Base-by-base conservation (phyloP, 2,329 filamentous ascomycete genomes). In the Fusarium sp. region DNA sequence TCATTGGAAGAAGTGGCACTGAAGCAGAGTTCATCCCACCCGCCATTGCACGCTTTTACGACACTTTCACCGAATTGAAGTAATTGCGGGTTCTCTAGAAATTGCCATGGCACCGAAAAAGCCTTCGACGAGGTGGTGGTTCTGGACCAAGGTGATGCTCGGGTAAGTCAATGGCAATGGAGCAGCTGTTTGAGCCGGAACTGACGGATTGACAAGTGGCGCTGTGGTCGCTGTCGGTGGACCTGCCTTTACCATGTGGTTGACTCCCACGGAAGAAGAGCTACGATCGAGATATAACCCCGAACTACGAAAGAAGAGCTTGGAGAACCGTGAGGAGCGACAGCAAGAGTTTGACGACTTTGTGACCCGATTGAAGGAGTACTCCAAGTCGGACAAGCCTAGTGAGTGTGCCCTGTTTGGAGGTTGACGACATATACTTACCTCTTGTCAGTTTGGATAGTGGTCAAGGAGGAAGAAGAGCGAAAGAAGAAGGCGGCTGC, bases 201-300 rank as follows among this genome's bases (percentile, higher is more conserved):
- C 63, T 71, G 62, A 74, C 63, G 64, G 27, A 36, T 66, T 70
- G 62, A 66, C 69, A 42, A 98, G 95, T 67, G 94, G 93, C 76
- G 87, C 86, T 46, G 83, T 87, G 55, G 87, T 96, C 77, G 92
- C 91, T 79, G 87, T 98, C 68, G 96, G 96, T 61, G 96, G 96
- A 5, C 96, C 96, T 27, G 92, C 93, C 17, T 85, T 98, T 62
- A 93, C 96, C 49, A 90, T 92, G 84, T 97, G 91, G 82, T 85
- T 97, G 55, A 89, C 89, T 53, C 96, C 96, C 3, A 92, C 93
- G 14, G 95, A 98, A 77, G 96, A 98, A 83, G 95, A 98, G 84
- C 88, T 99, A 46, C 95, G 97, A 87, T 87, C 94, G 85, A 91
- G 89, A 83, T 98, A 98, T 85, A 98, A 96, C 82, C 96, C 96